phyloP scores from a whole-genome alignment of 805 yeast genomes.

The Starmerella kuoi region DNA sequence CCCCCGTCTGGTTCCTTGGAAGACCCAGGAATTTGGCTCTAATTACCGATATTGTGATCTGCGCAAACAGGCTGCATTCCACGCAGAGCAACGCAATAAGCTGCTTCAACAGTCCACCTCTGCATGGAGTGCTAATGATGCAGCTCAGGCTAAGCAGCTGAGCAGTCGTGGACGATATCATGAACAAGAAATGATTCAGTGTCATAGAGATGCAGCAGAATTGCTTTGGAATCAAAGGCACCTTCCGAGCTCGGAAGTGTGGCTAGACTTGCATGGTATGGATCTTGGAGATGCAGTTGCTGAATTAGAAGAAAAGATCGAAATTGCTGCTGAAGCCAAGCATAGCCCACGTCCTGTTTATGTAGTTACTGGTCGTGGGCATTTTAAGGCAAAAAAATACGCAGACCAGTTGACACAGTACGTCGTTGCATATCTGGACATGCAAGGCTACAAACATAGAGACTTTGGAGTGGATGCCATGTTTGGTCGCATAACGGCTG shows the following conservation, averaged over 20 bases:
- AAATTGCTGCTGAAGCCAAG: conserved; percentile 20
- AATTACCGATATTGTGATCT: conserved; percentile 24
- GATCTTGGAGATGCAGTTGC: conserved; percentile 29
- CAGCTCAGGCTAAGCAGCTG: conserved; percentile 25
- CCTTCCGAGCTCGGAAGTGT: conserved; percentile 24
- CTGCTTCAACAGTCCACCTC: conserved; percentile 28
- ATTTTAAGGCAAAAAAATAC: conserved; percentile 19
- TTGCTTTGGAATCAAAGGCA: conserved; percentile 23
- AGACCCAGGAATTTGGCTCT: conserved; percentile 17
- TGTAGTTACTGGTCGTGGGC: conserved; percentile 29
- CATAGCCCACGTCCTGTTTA: conserved; percentile 25
- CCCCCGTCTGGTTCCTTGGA: conserved; percentile 27
- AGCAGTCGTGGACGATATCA: conserved; percentile 28
- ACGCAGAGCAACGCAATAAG: conserved; percentile 28
- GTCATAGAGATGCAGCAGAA: conserved; percentile 23
- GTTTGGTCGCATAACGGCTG: conserved; percentile 32
- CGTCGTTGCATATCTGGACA: conserved; percentile 28
- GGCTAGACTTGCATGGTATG: conserved; percentile 29
- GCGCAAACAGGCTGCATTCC: conserved; percentile 22
- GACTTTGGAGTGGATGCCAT: conserved; percentile 27
- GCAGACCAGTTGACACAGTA: conserved; percentile 27
- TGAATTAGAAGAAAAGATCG: conserved; percentile 22
- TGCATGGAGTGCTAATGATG: conserved; percentile 27
- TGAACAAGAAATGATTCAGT: conserved; percentile 24
- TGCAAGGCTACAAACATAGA: conserved; percentile 32